Evolutionary conservation across 257 asterid species (phyloP), one percentile per base, ranked within the genome.

Genomic region (Apocynum venetum): DNA sequence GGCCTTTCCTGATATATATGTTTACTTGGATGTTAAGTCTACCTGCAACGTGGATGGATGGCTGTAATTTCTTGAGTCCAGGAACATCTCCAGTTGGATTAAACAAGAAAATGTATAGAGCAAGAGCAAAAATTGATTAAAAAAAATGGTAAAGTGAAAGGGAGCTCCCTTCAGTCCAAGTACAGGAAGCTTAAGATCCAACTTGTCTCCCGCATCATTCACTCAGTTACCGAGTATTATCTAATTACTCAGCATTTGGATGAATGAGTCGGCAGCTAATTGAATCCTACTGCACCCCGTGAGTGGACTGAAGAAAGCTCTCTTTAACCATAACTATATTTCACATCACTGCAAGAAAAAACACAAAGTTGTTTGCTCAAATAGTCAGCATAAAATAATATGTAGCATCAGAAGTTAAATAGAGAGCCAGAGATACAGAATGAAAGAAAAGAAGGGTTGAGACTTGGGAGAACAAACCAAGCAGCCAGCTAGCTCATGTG

Each of bases 81-180:
- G 31, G 49, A 8, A 55, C 4, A 25, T 5, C 25, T 55, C 17
- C 8, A 4, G 61, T 15, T 55, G 64, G 64, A 57, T 57, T 57
- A 8, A 49, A 46, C 8, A 15, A 57, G 12, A 60, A 60, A 10
- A 60, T 60, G 40, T 8, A 60, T 4, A 14, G 64, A 46, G 8
- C 1, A 46, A 61, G 9, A 9, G 19, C 6, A 1, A 7, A 5
- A 47, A 47, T 4, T 2, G 3, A 47, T 4, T 4, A 4, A 47
- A 4, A 8, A 4, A 11, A 2, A 40, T 60, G 19, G 55, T 49
- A n/a, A 25, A 56, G 65, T n/a, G 35, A 70, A 76, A 92, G 97
- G 97, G 98, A 94, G 98, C 98, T 94, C 98, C 98, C 98, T 94
- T 94, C 98, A 94, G 98, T 94, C 97, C 98, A 94, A 94, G 92